phyloP scores from a whole-genome alignment of 108 stramenopile genomes.

The Pseudonitzschia multiseries region DNA sequence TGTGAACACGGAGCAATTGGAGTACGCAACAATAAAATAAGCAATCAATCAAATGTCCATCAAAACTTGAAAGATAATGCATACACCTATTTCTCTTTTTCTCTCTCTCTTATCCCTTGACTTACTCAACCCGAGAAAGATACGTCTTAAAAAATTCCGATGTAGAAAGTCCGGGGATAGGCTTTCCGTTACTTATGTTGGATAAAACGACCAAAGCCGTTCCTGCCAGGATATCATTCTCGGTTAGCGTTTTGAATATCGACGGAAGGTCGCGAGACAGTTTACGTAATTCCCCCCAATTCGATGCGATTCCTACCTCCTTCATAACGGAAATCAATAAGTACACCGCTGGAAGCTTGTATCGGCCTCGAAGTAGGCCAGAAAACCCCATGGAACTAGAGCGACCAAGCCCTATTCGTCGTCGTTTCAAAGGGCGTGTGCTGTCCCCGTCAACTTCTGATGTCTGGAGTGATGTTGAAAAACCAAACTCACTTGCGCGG shows the following conservation, averaged over 20 bases:
- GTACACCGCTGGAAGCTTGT: constrained; percentile 26
- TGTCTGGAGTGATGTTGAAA: neutral
- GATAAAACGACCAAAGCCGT: constrained; percentile 26
- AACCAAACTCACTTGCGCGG: neutral
- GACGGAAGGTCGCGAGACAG: neutral
- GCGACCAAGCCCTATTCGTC: neutral
- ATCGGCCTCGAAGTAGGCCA: constrained; percentile 6
- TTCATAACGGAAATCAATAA: constrained; percentile 14
- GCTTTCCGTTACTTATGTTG: neutral
- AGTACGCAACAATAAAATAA: neutral
- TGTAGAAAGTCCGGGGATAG: constrained; percentile 15
- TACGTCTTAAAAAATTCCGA: constrained; percentile 5
- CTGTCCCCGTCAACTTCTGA: neutral
- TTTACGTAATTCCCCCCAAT: constrained; percentile 5
- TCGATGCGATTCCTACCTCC: constrained; percentile 15
- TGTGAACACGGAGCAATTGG: neutral
- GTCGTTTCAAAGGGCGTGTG: constrained; percentile 26
- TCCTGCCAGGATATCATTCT: constrained; percentile 15
- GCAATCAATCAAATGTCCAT: neutral
- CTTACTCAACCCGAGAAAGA: constrained; percentile 22
- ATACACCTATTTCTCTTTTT: neutral
- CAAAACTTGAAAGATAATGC: neutral
- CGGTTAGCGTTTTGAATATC: constrained; percentile 25
- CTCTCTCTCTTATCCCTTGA: neutral
- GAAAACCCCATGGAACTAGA: neutral